Conservation (phyloP, 768 basidiomycete species). For the Lactarius sp. region DNA sequence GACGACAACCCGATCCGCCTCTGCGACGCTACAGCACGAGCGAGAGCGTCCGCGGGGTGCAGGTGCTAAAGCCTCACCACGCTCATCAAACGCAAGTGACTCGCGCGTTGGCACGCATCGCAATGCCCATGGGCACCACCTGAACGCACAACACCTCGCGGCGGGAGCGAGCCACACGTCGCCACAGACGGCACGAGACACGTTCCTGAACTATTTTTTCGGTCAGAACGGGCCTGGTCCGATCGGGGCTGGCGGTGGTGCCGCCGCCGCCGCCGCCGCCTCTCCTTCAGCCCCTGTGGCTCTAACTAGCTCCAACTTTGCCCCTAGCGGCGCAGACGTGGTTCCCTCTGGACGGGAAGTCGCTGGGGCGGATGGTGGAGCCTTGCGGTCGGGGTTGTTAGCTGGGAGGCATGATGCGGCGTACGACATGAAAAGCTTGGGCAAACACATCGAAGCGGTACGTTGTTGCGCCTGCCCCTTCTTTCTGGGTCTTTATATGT, state of each 20-base stretch:
- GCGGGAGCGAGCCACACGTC: constrained; percentile 32
- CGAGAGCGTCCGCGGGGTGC: constrained; percentile 61
- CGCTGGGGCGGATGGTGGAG: constrained; percentile 44
- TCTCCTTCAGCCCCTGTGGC: background rate
- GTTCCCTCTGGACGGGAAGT: constrained; percentile 58
- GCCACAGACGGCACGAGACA: constrained; percentile 62
- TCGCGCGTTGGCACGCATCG: constrained; percentile 25
- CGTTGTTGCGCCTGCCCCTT: constrained; percentile 30
- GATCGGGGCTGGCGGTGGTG: constrained; percentile 47
- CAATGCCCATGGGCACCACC: constrained; percentile 6
- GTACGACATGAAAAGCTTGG: constrained; percentile 98
- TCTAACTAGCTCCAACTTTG: background rate
- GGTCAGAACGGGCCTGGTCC: constrained; percentile 83
- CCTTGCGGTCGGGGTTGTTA: constrained; percentile 56
- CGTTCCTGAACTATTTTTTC: constrained; percentile 97
- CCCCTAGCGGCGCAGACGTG: constrained; percentile 35
- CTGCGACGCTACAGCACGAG: constrained; percentile 65
- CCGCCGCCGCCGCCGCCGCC: background rate
- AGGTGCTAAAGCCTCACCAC: constrained; percentile 37
- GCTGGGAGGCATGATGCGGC: constrained; percentile 76
- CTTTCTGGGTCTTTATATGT: background rate
- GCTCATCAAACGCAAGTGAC: constrained; percentile 27
- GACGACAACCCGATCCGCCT: constrained; percentile 63
- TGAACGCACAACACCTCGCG: background rate
- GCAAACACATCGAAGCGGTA: constrained; percentile 96